Conservation (phyloP, 2,329 filamentous ascomycete species). For the Arthrinium puccinioides region DNA sequence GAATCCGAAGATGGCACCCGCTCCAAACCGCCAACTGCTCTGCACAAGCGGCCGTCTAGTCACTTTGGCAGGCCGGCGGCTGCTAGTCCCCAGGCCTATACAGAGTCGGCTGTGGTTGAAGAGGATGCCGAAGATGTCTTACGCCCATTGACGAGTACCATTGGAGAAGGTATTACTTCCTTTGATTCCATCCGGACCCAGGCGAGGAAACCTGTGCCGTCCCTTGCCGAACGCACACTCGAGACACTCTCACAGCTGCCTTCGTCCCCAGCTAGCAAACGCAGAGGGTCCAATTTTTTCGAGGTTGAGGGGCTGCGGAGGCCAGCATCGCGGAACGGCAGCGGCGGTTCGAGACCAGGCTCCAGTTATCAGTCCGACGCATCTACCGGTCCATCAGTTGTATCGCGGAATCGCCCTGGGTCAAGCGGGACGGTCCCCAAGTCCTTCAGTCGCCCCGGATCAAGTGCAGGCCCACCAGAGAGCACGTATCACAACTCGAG, state of each 20-base stretch:
- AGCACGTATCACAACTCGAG: constrained; percentile 31
- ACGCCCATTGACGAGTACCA: constrained; percentile 12
- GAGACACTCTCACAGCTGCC: constrained; percentile 76
- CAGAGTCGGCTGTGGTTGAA: constrained; percentile 6
- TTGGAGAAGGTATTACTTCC: constrained; percentile 12
- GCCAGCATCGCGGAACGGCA: constrained; percentile 41
- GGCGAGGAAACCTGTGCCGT: constrained; percentile 32
- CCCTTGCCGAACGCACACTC: constrained; percentile 76
- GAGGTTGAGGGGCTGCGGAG: constrained; percentile 53
- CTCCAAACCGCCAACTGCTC: constrained; percentile 14
- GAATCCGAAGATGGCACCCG: constrained; percentile 8
- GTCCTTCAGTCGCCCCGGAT: constrained; percentile 46
- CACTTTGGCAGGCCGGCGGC: too few relatives aligned
- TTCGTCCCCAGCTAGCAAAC: constrained; percentile 64
- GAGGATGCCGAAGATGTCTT: constrained; percentile 11
- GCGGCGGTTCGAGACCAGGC: constrained; percentile 39
- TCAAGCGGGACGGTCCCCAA: constrained; percentile 39
- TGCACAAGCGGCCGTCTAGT: constrained; percentile 15
- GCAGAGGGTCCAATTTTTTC: constrained; percentile 67
- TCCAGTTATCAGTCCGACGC: constrained; percentile 57
- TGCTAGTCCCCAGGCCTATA: too few relatives aligned
- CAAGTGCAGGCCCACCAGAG: constrained; percentile 42
- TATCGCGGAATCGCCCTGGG: too few relatives aligned
- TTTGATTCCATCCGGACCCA: constrained; percentile 16
- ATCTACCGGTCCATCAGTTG: too few relatives aligned